Percentiles rank a stretch among this genome's conserved stretches.
Evolutionary conservation across 257 asterid species (phyloP).

Genomic region (Fraxinus pennsylvanica): DNA sequence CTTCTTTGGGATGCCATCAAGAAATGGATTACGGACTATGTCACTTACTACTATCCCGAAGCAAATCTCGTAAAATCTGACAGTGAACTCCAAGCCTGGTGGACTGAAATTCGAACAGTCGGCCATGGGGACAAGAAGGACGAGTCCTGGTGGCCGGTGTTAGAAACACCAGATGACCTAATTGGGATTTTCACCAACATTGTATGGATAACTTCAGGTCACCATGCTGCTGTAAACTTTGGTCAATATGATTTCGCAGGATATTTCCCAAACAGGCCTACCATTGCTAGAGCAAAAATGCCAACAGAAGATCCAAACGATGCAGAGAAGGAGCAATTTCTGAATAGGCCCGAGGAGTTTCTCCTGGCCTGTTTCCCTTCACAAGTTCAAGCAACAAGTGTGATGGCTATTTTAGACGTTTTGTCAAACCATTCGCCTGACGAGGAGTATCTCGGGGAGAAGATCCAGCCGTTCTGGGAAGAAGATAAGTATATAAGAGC

Average conservation of each 20-base stretch:
- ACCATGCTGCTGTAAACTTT: slow-evolving; percentile 83
- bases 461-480: slow-evolving; percentile 45
- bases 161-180: slow-evolving; percentile 46
- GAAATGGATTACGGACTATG: slow-evolving; percentile 69
- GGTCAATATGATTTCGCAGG: slow-evolving; percentile 71
- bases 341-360: slow-evolving; percentile 59
- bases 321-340: slow-evolving; percentile 38
- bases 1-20: slow-evolving; percentile 71
- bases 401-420: slow-evolving; percentile 61
- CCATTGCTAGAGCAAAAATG: slow-evolving; percentile 57
- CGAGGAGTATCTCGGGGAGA: slow-evolving; percentile 68
- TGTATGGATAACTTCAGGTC: slow-evolving; percentile 72
- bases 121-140: slow-evolving; percentile 81
- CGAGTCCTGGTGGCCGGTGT: slow-evolving; percentile 76
- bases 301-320: slow-evolving; percentile 62
- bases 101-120: slow-evolving; percentile 62
- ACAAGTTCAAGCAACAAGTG: slow-evolving; percentile 53
- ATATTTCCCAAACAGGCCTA: slow-evolving; percentile 74
- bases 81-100: slow-evolving; percentile 72
- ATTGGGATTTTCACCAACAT: slow-evolving; percentile 60
- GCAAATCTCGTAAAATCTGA: slow-evolving; percentile 39
- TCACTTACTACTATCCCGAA: slow-evolving; percentile 50
- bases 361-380: slow-evolving; percentile 60
- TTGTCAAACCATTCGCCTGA: slow-evolving; percentile 79
- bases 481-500: slow-evolving; percentile 40